Base-by-base conservation (phyloP, 257 asterid genomes). In the Rubia yunnanensis region DNA sequence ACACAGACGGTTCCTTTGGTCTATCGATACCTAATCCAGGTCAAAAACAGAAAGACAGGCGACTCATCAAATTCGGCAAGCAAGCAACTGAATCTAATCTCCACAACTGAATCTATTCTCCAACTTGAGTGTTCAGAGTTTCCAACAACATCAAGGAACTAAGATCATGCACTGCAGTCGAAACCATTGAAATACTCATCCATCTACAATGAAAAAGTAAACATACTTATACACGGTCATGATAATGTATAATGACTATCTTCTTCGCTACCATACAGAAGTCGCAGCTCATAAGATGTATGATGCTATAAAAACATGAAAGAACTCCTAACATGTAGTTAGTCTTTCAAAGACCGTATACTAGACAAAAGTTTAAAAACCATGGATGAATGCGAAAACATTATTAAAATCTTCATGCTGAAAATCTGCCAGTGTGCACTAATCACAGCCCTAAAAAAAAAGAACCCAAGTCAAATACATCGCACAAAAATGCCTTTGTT, bases 151-250 rank as follows among this genome's bases (percentile, higher is more conserved):
- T 24, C 64, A 56, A 38, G 74, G 78, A 74, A 63, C 39, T 58
- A 58, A n/a, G 61, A 48, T 7, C 50, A 69, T 14, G 68, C 75
- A 60, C 68, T 18, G 63, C 63, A 50, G 46, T 60, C 52, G 64
- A 75, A 63, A 46, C 36, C 76, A 75, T 53, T 60, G 60, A 65
- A 75, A 70, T 59, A 67, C 13, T 75, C 80, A 75, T 61, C 80
- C 80, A 75, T 75, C 76, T 75, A 76, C 80, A 76, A 67, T 68
- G 44, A 53, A 65, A n/a, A 48, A 57, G 26, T 66, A 67, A 52
- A 64, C n/a, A 39, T 48, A 13, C 65, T 75, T 70, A 66, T 41
- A 54, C 55, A 70, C 71, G 10, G 65, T 14, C 5, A 27, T 38
- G 55, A 44, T 64, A 62, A 31, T 54, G 60, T 49, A 65, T 10